phyloP scores from a whole-genome alignment of 768 basidiomycete species.

The Floccularia luteovirens region DNA sequence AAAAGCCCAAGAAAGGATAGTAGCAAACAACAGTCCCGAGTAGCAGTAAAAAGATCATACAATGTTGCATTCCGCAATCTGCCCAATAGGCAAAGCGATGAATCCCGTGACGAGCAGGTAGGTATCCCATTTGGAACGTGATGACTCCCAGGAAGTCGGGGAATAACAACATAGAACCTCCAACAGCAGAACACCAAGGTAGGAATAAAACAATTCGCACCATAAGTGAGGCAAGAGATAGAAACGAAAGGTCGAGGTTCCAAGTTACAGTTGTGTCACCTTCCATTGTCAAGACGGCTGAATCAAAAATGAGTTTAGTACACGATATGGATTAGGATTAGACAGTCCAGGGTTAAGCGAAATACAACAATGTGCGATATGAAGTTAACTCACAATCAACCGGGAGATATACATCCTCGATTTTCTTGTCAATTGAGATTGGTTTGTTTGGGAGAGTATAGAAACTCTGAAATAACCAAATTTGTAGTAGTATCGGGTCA shows the following conservation, averaged over 20 bases:
- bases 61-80: constrained; percentile 26
- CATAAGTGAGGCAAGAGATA: constrained; percentile 10
- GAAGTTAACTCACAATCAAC: no score
- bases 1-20: constrained; percentile 15
- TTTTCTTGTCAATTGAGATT: no score
- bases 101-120: constrained; percentile 20
- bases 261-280: no score
- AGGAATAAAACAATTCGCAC: constrained; percentile 25
- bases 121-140: constrained; percentile 25
- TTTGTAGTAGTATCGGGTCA: no score
- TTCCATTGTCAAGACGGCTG: no score
- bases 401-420: no score
- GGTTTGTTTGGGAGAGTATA: no score
- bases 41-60: constrained; percentile 26
- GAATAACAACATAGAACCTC: constrained; percentile 29
- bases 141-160: constrained; percentile 27
- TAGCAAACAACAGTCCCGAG: constrained; percentile 19
- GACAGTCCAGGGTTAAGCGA: no score
- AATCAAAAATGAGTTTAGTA: no score
- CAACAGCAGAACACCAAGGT: constrained; percentile 39
- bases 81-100: constrained; percentile 34
- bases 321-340: no score
- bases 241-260: constrained; percentile 8
- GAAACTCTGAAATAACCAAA: no score
- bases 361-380: no score